Evolutionary conservation across 2,329 filamentous ascomycete species (phyloP), one percentile per base, ranked within the genome.

Genomic region (Talaromyces sp.): DNA sequence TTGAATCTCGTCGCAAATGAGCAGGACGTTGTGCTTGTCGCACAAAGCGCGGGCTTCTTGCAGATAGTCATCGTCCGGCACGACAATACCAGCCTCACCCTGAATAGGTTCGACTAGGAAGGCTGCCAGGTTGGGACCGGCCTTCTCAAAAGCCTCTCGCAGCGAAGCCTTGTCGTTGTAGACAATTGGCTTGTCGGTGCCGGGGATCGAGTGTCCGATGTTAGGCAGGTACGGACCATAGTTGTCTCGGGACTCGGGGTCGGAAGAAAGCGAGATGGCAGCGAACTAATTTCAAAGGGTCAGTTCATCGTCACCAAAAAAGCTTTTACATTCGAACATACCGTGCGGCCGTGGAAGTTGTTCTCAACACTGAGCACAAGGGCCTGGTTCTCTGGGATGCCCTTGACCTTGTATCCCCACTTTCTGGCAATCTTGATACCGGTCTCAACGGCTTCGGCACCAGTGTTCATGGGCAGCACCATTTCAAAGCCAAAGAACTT

Each of bases 1-100:
- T 79, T 99, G 94, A 70, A 99, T 97, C 83, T 99, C 94, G 74
- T 99, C 94, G 75, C 91, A 96, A 75, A 99, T 97, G 72, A 99
- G 80, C 54, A 99, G 86, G 43, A 96, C 92, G 65, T 97, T 96
- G 83, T 97, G 86, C 82, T 96, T 90, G 77, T 91, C 91, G 81
- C 94, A 99, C 26, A 97, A 87, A 26, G 84, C 89, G 59, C 91
- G 85, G 52, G 92, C 90, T 70, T 88, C 86, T 66, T 81, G 77
- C 35, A 99, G 85, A 78, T 99, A 99, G 76, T 88, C 88, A 56
- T 93, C 90, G 66, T 93, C 90, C 6, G 94, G 94, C 10, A 97
- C 94, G 12, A 97, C 90, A 54, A 99, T 96, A 64, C 94, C 94
- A 1, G 94, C 94, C 80, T 97, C 94, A 62, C 94, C 94, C 80